Evolutionary conservation across 495 filamentous ascomycete species (phyloP), one percentile per base, ranked within the genome.

Genomic region (Aeminium ludgeri): DNA sequence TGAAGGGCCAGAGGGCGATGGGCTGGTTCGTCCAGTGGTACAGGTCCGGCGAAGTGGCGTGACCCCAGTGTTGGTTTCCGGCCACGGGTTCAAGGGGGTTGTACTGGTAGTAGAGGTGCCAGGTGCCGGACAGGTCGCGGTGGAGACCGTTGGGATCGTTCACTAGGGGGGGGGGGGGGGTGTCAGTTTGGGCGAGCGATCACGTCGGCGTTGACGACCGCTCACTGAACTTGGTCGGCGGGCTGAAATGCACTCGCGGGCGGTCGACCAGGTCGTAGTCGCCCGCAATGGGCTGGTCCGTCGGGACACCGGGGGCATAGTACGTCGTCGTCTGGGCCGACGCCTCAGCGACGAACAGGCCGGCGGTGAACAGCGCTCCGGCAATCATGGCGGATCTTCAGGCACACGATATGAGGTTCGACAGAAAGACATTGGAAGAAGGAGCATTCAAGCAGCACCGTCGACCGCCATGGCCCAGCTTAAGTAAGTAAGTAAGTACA

Each of bases 131-230:
- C 3, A 54, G 51, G 50, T 69, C 66, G 2, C 60, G 36, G 23
- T 73, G 61, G 45, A 74, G 64, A 35, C 73, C 70, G 54, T 68
- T 73, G 6, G 73, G 70, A 46, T 75, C 72, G 49, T 75, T 74
- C 64, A 75, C 73, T 25, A 8, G 4, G 23, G 3, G 23, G 4
- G 23, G 3, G n/a, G n/a, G n/a, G n/a, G n/a, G n/a, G n/a, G n/a
- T n/a, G n/a, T n/a, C n/a, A n/a, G n/a, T n/a, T n/a, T n/a, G n/a
- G n/a, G n/a, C n/a, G n/a, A n/a, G n/a, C n/a, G n/a, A n/a, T n/a
- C n/a, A n/a, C n/a, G n/a, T n/a, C n/a, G n/a, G n/a, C n/a, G n/a
- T n/a, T 25, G 3, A 8, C 23, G 23, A 25, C 8, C 8, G 4
- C 23, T 25, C 8, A 25, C 23, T 25, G 52, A 70, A 76, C 39